Conservation (phyloP, 106 monocot species). For the Amphibolis antarctica region DNA sequence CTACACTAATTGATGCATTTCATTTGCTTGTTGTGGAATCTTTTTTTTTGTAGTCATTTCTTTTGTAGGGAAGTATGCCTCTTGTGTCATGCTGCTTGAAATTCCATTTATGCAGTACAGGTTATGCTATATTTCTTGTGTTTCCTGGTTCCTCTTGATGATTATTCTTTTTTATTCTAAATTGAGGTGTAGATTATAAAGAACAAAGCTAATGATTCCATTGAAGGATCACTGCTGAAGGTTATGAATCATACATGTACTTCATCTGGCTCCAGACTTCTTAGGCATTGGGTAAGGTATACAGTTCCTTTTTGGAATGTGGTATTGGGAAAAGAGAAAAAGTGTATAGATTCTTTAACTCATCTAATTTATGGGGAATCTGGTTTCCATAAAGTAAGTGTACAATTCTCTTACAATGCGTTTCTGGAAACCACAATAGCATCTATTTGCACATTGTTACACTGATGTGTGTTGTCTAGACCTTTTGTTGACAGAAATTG, state of each 20-base stretch:
- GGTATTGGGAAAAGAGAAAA: background rate
- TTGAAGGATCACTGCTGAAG: slow-evolving; percentile 68
- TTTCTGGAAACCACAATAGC: too few species aligned
- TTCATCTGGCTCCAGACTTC: slow-evolving; percentile 84
- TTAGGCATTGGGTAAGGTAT: slow-evolving; percentile 78
- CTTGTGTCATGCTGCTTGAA: background rate
- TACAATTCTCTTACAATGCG: too few species aligned
- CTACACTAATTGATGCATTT: background rate
- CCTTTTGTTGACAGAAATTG: too few species aligned
- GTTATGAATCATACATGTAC: slow-evolving; percentile 86
- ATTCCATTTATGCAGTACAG: background rate
- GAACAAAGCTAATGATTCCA: slow-evolving; percentile 69
- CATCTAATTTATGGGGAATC: too few species aligned
- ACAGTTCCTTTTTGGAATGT: background rate
- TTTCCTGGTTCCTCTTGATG: background rate
- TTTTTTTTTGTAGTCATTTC: background rate
- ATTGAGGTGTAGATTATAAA: slow-evolving; percentile 41
- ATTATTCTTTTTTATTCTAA: background rate
- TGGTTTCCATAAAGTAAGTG: too few species aligned
- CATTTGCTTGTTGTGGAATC: background rate
- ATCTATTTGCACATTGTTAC: too few species aligned
- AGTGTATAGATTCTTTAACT: too few species aligned
- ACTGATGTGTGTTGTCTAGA: too few species aligned
- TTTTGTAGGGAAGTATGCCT: background rate
- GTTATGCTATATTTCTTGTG: background rate